These are phyloP conservation scores for Glycine latifolia DNA, from an alignment of 306 rosid genomes.

Conservation along the genomic window DNA sequence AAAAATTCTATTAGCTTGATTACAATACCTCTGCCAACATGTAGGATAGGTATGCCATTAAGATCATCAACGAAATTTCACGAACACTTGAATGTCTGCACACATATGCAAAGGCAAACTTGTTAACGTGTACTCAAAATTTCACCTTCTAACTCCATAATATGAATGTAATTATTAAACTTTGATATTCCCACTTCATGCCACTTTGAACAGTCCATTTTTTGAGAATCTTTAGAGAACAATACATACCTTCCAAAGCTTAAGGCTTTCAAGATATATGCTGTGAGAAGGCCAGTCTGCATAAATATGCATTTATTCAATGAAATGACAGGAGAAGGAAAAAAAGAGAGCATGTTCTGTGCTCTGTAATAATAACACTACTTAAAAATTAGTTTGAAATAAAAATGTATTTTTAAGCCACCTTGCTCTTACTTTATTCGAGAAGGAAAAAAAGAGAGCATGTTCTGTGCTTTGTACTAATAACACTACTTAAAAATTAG, in stretches of 20 bases:
- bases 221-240: not conserved
- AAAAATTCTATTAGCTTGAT: constrained; percentile 4
- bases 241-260: constrained; percentile 71
- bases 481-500: not conserved
- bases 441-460: not conserved
- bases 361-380: not conserved
- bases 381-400: not conserved
- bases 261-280: constrained; percentile 74
- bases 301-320: constrained; percentile 30
- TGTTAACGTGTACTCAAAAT: constrained; percentile 2
- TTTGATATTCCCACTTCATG: constrained; percentile 1
- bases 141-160: not conserved
- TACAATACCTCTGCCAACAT: constrained; percentile 84
- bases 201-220: constrained; percentile 13
- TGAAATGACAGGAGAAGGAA: not conserved
- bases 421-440: no score
- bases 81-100: constrained; percentile 90
- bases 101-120: constrained; percentile 30
- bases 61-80: constrained; percentile 77
- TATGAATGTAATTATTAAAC: not conserved
- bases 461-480: not conserved
- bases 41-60: constrained; percentile 95
- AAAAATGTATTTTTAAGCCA: not conserved
- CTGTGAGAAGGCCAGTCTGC: constrained; percentile 83
- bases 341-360: not conserved